phyloP scores from a whole-genome alignment of 805 yeast genomes.

The Starmerella cellae region DNA sequence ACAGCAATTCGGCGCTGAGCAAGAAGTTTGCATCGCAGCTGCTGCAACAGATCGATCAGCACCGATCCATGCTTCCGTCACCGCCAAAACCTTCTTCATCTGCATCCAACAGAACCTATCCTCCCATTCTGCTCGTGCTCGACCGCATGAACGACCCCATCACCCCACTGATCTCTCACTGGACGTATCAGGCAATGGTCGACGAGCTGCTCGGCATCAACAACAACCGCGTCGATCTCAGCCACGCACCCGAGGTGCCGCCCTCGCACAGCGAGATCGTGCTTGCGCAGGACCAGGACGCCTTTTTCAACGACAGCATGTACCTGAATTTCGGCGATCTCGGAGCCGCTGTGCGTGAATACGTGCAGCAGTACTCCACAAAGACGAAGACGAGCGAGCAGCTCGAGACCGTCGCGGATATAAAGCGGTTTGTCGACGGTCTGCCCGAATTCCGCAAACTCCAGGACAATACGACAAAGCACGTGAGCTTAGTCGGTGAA shows the following conservation, averaged over 20 bases:
- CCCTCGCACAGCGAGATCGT: conserved; percentile 53
- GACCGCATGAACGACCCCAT: conserved; percentile 86
- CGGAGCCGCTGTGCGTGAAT: conserved; percentile 73
- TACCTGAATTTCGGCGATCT: conserved; percentile 87
- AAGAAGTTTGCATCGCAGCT: conserved; percentile 53
- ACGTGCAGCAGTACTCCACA: conserved; percentile 67
- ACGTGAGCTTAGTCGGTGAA: conserved; percentile 79
- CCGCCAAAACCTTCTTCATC: not conserved
- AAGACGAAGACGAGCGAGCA: conserved; percentile 65
- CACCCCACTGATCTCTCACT: conserved; percentile 83
- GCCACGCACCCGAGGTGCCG: conserved; percentile 41
- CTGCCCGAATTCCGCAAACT: conserved; percentile 88
- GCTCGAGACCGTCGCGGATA: conserved; percentile 69
- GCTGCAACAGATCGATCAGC: conserved; percentile 45
- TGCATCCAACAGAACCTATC: not conserved
- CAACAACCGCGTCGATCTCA: conserved; percentile 65
- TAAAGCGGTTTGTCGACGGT: conserved; percentile 80
- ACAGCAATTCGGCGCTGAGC: conserved; percentile 51
- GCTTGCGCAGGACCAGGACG: conserved; percentile 55
- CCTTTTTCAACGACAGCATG: conserved; percentile 68
- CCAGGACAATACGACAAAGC: conserved; percentile 80
- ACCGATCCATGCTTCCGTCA: conserved; percentile 44
- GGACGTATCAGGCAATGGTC: conserved; percentile 98
- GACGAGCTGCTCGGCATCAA: conserved; percentile 78
- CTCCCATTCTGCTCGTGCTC: conserved; percentile 43